Conservation (phyloP, 2,329 filamentous ascomycete species). For the Trichoderma endophyticum region DNA sequence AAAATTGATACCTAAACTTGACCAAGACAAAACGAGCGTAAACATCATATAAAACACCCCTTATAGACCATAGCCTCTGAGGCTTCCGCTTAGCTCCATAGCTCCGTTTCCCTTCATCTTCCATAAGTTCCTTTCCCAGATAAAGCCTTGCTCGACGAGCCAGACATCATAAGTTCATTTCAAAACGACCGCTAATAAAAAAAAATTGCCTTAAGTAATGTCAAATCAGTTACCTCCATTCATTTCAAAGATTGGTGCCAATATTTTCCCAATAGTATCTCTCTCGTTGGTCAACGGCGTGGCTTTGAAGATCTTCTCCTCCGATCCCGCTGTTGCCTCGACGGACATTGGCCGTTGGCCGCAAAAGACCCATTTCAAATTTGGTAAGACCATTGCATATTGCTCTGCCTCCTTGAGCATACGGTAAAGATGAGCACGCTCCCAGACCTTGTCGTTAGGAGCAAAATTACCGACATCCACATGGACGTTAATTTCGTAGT, state of each 20-base stretch:
- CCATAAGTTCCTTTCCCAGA: background rate
- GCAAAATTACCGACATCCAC: background rate
- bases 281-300: background rate
- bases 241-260: background rate
- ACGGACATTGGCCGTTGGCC: background rate
- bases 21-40: background rate
- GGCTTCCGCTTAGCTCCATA: background rate
- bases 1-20: background rate
- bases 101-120: background rate
- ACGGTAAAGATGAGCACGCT: background rate
- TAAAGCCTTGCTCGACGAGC: background rate
- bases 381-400: background rate
- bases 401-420: slow-evolving; percentile 7
- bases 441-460: background rate
- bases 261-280: background rate
- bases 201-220: background rate
- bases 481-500: background rate
- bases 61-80: background rate
- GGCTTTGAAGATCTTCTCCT: background rate
- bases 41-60: background rate
- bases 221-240: background rate
- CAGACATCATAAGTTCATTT: background rate
- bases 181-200: background rate
- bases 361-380: background rate
- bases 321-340: background rate